Evolutionary conservation across 805 yeast genomes (phyloP).

Genomic region (Saturnispora mendoncae): DNA sequence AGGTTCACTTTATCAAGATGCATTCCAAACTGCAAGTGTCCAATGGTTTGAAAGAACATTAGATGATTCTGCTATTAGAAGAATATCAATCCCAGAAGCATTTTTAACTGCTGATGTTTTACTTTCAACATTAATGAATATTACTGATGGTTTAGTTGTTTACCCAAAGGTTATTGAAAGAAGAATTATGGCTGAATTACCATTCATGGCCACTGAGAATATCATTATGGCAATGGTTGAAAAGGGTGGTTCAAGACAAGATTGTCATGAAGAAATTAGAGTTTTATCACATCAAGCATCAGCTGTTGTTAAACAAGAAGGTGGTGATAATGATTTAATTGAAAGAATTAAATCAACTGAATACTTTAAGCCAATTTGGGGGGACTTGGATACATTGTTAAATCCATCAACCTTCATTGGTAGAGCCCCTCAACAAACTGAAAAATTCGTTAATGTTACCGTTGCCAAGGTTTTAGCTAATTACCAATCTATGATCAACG

Average conservation of each 20-base stretch:
- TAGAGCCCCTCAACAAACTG: conserved; percentile 97
- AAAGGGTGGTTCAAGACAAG: conserved; percentile 96
- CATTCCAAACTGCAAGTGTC: conserved; percentile 93
- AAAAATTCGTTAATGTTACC: conserved; percentile 77
- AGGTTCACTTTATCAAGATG: conserved; percentile 85
- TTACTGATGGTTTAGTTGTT: conserved; percentile 91
- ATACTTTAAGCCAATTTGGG: conserved; percentile 86
- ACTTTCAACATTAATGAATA: conserved; percentile 80
- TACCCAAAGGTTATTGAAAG: conserved; percentile 98
- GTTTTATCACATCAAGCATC: conserved; percentile 96
- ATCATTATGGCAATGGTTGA: conserved; percentile 99
- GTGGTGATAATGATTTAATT: conserved; percentile 96
- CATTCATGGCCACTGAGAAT: conserved; percentile 99
- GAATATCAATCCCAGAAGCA: conserved; percentile 94
- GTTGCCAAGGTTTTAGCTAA: conserved; percentile 77
- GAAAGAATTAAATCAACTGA: conserved; percentile 71
- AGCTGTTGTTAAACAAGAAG: conserved; percentile 93
- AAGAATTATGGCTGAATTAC: conserved; percentile 88
- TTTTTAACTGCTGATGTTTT: conserved; percentile 93
- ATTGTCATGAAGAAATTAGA: conserved; percentile 95
- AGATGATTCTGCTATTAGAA: conserved; percentile 96
- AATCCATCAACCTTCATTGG: conserved; percentile 95
- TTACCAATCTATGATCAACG: conserved; percentile 47
- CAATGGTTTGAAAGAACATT: conserved; percentile 99
- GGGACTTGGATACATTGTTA: conserved; percentile 66